A percentile compares a stretch with the other conserved stretches of the same genome.
Conservation (phyloP, 306 rosid genomes). For the Senna tora region DNA sequence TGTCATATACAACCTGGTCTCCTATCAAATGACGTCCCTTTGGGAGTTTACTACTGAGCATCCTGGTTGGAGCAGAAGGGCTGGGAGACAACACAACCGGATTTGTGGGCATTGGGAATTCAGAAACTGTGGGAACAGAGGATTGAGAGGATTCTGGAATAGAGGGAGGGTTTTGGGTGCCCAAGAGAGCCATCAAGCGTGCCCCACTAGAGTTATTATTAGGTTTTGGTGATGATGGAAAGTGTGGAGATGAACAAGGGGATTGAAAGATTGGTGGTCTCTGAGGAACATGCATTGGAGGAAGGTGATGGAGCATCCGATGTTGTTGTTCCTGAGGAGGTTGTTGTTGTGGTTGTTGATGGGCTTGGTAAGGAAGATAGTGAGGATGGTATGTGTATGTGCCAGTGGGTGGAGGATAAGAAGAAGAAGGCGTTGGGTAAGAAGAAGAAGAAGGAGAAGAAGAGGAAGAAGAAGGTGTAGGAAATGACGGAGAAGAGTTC, state of each 20-base stretch:
- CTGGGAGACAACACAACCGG: slow-evolving; percentile 26
- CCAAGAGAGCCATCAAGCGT: slow-evolving; percentile 55
- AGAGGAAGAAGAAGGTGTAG: slow-evolving; percentile 45
- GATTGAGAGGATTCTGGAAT: slow-evolving; percentile 39
- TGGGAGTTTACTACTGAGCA: slow-evolving; percentile 61
- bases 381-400: slow-evolving; percentile 54
- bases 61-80: slow-evolving; percentile 50
- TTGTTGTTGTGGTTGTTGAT: slow-evolving; percentile 34
- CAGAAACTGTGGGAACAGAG: slow-evolving; percentile 35
- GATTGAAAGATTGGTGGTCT: slow-evolving; percentile 43
- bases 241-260: slow-evolving; percentile 45
- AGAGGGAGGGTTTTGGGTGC: slow-evolving; percentile 50
- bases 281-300: slow-evolving; percentile 50
- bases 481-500: slow-evolving; percentile 58
- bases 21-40: slow-evolving; percentile 67
- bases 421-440: slow-evolving; percentile 58
- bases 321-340: slow-evolving; percentile 40
- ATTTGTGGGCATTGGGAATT: slow-evolving; percentile 33
- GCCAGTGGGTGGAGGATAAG: slow-evolving; percentile 75
- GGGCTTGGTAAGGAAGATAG: slow-evolving; percentile 48
- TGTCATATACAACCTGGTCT: slow-evolving; percentile 54
- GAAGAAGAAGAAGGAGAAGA: slow-evolving; percentile 43
- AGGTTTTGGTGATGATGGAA: slow-evolving; percentile 48
- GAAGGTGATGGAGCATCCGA: slow-evolving; percentile 38
- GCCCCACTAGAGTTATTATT: slow-evolving; percentile 50